A percentile compares a stretch with the other conserved stretches of the same genome.
phyloP scores from a whole-genome alignment of 192 early-diverging fungal species.

The Linnemannia zychae region DNA sequence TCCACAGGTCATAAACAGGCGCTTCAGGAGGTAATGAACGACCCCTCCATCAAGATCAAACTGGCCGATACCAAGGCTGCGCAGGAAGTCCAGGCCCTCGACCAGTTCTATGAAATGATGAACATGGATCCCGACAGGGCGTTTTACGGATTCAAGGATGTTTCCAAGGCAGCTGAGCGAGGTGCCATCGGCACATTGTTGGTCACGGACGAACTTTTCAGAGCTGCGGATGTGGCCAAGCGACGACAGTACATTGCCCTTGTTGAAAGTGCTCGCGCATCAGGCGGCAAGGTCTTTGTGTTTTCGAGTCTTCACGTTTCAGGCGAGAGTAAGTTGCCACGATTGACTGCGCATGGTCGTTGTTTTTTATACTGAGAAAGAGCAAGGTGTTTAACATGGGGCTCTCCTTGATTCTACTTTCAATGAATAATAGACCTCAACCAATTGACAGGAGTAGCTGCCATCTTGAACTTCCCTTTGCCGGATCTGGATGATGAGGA shows the following conservation, averaged over 20 bases:
- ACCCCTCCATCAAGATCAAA: constrained; percentile 80
- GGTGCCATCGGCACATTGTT: constrained; percentile 91
- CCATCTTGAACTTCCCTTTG: constrained; percentile 93
- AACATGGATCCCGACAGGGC: constrained; percentile 91
- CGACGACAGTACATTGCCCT: constrained; percentile 89
- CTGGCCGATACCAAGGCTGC: constrained; percentile 95
- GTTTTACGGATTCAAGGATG: constrained; percentile 93
- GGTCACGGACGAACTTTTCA: constrained; percentile 94
- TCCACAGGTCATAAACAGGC: constrained; percentile 98
- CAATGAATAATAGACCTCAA: constrained; percentile 75
- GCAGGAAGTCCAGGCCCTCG: constrained; percentile 83
- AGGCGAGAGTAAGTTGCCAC: constrained; percentile 83
- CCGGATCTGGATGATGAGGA: constrained; percentile 84
- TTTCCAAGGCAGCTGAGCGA: constrained; percentile 84
- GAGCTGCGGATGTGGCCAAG: constrained; percentile 87
- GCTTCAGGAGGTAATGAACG: constrained; percentile 93
- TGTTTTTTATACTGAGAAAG: background rate
- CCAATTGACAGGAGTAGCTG: constrained; percentile 96
- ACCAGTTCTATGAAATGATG: constrained; percentile 92
- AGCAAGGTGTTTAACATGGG: background rate
- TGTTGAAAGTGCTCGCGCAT: constrained; percentile 83
- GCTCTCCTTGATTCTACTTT: background rate
- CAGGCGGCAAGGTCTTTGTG: constrained; percentile 85
- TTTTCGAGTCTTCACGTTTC: constrained; percentile 96
- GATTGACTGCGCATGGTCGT: background rate